A percentile compares a stretch with the other conserved stretches of the same genome.
Conservation (phyloP, 768 basidiomycete species). For the Leucogyrophana mollusca region DNA sequence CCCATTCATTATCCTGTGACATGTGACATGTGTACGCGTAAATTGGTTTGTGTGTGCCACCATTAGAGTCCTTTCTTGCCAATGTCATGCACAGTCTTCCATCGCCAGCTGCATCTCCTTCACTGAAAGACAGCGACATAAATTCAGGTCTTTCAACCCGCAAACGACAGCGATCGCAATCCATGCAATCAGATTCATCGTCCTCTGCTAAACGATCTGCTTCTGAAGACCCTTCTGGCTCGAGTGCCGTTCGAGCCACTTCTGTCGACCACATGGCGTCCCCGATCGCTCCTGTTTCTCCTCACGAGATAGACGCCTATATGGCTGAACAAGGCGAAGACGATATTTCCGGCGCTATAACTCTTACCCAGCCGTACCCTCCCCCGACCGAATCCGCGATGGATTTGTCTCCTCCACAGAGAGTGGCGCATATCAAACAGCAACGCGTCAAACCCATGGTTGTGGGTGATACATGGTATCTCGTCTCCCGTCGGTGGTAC, state of each 20-base stretch:
- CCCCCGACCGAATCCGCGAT: conserved; percentile 19
- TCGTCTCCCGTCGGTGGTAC: conserved; percentile 73
- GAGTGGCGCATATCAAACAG: conserved; percentile 48
- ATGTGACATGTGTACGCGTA: background rate
- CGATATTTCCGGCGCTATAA: conserved; percentile 10
- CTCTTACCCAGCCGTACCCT: conserved; percentile 24
- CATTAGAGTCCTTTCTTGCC: conserved; percentile 3
- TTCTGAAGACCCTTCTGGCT: conserved; percentile 59
- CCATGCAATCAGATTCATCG: conserved; percentile 72
- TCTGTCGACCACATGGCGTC: conserved; percentile 24
- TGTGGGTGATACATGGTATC: conserved; percentile 75
- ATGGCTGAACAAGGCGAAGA: conserved; percentile 59
- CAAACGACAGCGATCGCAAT: conserved; percentile 74
- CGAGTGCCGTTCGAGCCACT: conserved; percentile 29
- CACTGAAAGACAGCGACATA: conserved; percentile 37
- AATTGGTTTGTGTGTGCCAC: background rate
- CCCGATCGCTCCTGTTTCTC: conserved; percentile 39
- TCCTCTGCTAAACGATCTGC: conserved; percentile 80
- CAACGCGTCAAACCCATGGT: conserved; percentile 50
- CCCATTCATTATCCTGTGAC: too few relatives aligned
- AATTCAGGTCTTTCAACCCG: conserved; percentile 35
- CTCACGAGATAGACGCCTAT: conserved; percentile 65
- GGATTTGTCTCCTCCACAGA: conserved; percentile 40
- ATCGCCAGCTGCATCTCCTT: conserved; percentile 41
- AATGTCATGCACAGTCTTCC: conserved; percentile 48